Evolutionary conservation across 805 yeast genomes (phyloP), one percentile per base, ranked within the genome.

Genomic region (Ogataea neopini): DNA sequence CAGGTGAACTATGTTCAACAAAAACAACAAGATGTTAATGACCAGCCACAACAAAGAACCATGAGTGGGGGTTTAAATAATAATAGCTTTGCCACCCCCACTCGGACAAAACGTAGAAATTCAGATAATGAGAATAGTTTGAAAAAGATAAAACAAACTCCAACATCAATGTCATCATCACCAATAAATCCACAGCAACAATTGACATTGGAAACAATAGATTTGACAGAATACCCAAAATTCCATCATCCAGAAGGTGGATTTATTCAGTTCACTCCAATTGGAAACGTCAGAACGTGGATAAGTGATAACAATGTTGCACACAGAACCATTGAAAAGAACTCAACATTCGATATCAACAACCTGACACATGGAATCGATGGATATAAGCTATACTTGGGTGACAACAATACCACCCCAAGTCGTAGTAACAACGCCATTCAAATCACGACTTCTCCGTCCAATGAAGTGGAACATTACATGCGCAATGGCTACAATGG

Each of bases 181-280:
- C 34, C 43, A 4, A 48, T 39, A 5, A 39, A 39, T 9, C 26
- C 15, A 6, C 22, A 35, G 26, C 50, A 52, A 41, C 48, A 59
- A 36, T 34, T 59, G 30, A 60, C 62, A 10, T 32, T 64, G 22
- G 63, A 64, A n/a, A 60, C 60, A 28, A 58, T 63, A 17, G 56
- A 65, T 42, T 43, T 66, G 14, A 65, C 70, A 33, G 82, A 79
- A 47, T 79, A 79, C 73, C 82, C 86, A 11, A 68, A 74, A 47
- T 80, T 76, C 53, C 71, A 71, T 44, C 85, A 80, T 52, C 86
- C 86, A 1, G 80, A 80, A 10, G 86, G 86, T 8, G 86, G 86
- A 0, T 70, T 70, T 25, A 76, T 80, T 40, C 81, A 80, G 59
- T 76, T 80, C 47, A 80, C 85, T 1, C 85, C 86, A 19, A 73